These are phyloP conservation scores for Casuarina cunninghamiana DNA, from an alignment of 306 rosid genomes.

Conservation along the genomic window DNA sequence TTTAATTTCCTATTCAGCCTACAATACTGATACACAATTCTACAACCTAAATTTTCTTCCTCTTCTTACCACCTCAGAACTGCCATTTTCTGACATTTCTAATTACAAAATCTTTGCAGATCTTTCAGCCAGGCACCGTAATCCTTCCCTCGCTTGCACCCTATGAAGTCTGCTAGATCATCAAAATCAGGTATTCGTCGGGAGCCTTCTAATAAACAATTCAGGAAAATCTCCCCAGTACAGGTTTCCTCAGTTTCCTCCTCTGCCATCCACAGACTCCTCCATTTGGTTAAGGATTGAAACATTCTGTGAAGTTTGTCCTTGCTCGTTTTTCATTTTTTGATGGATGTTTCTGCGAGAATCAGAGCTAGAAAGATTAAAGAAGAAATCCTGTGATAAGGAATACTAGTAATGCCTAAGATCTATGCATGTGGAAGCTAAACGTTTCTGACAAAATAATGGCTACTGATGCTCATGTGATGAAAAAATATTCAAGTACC, in stretches of 20 bases:
- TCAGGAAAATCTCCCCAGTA: slow-evolving; percentile 51
- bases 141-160: slow-evolving; percentile 56
- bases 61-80: slow-evolving; percentile 50
- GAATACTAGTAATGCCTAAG: slow-evolving; percentile 1
- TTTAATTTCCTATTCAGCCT: too few relatives aligned
- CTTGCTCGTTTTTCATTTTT: slow-evolving; percentile 12
- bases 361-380: slow-evolving; percentile 19
- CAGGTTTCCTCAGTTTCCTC: slow-evolving; percentile 49
- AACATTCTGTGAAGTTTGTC: slow-evolving; percentile 20
- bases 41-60: slow-evolving; percentile 38
- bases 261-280: slow-evolving; percentile 27
- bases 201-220: slow-evolving; percentile 36
- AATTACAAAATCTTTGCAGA: slow-evolving; percentile 35
- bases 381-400: slow-evolving; percentile 10
- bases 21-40: not conserved
- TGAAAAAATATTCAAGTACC: slow-evolving; percentile 43
- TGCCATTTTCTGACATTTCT: slow-evolving; percentile 39
- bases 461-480: not conserved
- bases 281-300: slow-evolving; percentile 5
- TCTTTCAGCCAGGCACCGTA: slow-evolving; percentile 60
- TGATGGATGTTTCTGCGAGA: slow-evolving; percentile 10
- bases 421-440: slow-evolving; percentile 3
- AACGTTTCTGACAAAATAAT: not conserved
- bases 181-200: slow-evolving; percentile 33
- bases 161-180: slow-evolving; percentile 65